A percentile compares a stretch with the other conserved stretches of the same genome.
Conservation (phyloP, 495 filamentous ascomycete species). For the Trichoderma erinaceum region DNA sequence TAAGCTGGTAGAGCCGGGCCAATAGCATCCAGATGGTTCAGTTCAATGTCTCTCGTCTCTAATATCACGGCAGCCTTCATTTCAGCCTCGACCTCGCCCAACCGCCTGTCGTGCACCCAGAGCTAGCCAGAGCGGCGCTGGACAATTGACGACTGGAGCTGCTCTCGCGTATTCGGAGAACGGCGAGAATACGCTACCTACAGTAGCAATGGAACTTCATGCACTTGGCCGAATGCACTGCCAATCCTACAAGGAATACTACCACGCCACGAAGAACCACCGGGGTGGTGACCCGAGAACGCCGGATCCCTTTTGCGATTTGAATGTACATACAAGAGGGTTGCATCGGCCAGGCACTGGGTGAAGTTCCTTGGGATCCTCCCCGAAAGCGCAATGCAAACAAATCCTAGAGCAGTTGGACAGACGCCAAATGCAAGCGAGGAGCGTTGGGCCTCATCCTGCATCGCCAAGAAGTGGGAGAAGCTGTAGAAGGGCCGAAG, state of each 20-base stretch:
- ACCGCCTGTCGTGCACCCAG: not conserved
- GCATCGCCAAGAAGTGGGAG: not conserved
- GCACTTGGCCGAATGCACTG: not conserved
- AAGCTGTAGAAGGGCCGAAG: not conserved
- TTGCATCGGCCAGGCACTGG: constrained; percentile 9
- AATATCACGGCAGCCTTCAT: not conserved
- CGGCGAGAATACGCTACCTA: not conserved
- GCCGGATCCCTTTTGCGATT: not conserved
- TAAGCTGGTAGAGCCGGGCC: not conserved
- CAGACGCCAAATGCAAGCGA: not conserved
- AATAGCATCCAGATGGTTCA: not conserved
- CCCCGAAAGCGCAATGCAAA: not conserved
- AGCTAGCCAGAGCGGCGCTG: not conserved
- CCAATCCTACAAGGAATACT: not conserved
- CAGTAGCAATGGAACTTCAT: not conserved
- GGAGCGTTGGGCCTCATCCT: not conserved
- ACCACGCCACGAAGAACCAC: not conserved
- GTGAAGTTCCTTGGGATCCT: not conserved
- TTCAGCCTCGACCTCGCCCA: not conserved
- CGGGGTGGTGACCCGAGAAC: not conserved
- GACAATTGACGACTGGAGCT: not conserved
- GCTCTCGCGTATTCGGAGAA: constrained; percentile 2
- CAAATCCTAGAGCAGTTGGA: constrained; percentile 3
- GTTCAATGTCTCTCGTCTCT: not conserved
- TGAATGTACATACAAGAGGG: not conserved